A percentile compares a stretch with the other conserved stretches of the same genome.
These are phyloP conservation scores for Fraxinus sp. DNA, from an alignment of 305 asterid species.

Conservation along the genomic window DNA sequence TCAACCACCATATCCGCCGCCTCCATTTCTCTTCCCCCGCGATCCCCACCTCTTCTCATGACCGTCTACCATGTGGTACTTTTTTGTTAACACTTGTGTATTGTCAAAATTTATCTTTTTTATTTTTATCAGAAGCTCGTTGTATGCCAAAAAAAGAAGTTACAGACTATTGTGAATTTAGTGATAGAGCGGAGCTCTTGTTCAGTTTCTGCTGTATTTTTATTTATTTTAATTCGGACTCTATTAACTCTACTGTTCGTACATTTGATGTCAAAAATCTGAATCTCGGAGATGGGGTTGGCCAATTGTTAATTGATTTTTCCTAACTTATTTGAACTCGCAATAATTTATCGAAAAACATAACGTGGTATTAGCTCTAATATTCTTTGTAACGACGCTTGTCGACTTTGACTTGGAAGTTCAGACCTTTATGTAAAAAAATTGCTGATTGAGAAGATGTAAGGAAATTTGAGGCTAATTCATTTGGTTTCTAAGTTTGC, in stretches of 20 bases:
- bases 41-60: conserved; percentile 40
- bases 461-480: conserved; percentile 13
- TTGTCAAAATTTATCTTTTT: neutral
- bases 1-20: conserved; percentile 52
- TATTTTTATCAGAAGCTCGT: neutral
- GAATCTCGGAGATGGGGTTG: conserved; percentile 12
- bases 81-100: neutral
- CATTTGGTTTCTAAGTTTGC: neutral
- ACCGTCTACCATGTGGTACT: conserved; percentile 30
- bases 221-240: neutral
- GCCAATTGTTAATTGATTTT: conserved; percentile 11
- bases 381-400: neutral
- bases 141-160: neutral
- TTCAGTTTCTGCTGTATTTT: neutral
- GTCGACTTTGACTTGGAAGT: conserved; percentile 5
- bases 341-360: neutral
- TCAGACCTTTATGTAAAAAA: neutral
- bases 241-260: neutral
- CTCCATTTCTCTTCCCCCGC: conserved; percentile 55
- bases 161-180: neutral
- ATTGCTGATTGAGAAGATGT: conserved; percentile 3
- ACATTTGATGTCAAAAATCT: conserved; percentile 4
- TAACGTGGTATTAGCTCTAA: conserved; percentile 4
- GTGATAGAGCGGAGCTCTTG: conserved; percentile 4
- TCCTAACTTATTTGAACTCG: neutral